Base-by-base conservation (phyloP, 768 basidiomycete species). In the Aureoboletus auriporus region DNA sequence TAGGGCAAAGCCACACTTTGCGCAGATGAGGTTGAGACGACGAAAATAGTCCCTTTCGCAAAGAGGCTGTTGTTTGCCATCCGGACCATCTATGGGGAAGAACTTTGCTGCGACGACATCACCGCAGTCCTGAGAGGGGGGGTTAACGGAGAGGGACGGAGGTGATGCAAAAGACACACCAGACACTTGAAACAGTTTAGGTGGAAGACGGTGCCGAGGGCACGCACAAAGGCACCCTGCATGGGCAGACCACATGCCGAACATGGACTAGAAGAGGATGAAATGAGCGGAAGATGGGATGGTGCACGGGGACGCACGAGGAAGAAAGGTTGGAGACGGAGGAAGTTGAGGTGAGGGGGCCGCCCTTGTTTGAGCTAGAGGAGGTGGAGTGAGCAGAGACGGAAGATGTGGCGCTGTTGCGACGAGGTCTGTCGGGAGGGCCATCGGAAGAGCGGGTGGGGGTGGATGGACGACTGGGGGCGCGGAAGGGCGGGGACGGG, bases 21-120 rank as follows among this genome's bases (percentile, higher is more conserved):
- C 90, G 67, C 96, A 99, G 53, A 99, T 93, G 60, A 99, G 79
- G 69, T 93, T 93, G 46, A 99, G 78, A 47, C 96, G 82, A 57
- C 92, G 83, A 70, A 99, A 99, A 70, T 97, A 99, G 67, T 99
- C 96, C 52, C 90, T 80, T 75, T 99, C 96, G 69, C 96, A 99
- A n/a, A 99, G 79, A 27, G 96, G 95, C 52, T 86, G 83, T 60
- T 92, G 93, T 65, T 81, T 86, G 52, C 86, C 83, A 60, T 93
- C 92, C 39, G 83, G 76, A 1, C 92, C 91, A 62, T 98, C 95
- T 60, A 98, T 90, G 16, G 96, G 95, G 69, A 99, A 99, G 75
- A 99, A 99, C 68, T 98, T 99, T 52, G 89, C 89, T 27, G 96
- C 96, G 37, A 99, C 96, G 40, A 97, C 89, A 60, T 88, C 85